phyloP scores from a whole-genome alignment of 139 green algal genomes.

The Eudorina sp. region DNA sequence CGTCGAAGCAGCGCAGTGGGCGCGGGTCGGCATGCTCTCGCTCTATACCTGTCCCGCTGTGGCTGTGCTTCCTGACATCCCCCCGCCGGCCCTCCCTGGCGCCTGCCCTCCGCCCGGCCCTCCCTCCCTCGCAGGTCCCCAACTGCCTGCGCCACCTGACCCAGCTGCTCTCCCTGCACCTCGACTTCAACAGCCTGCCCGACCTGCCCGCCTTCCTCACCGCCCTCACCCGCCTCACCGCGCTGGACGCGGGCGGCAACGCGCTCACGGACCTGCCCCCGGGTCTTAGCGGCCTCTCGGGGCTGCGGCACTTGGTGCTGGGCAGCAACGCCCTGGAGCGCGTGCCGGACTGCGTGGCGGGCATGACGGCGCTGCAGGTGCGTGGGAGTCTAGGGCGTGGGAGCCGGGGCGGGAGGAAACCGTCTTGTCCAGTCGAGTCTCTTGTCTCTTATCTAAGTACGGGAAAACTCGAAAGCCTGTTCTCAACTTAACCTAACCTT shows the following conservation, averaged over 20 bases:
- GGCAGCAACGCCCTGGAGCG: slow-evolving; percentile 62
- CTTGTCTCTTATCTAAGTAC: too few species aligned
- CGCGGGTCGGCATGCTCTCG: too few species aligned
- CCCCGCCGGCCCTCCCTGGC: too few species aligned
- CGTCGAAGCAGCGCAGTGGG: too few species aligned
- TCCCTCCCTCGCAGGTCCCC: background rate
- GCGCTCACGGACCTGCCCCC: slow-evolving; percentile 64
- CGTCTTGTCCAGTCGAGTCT: too few species aligned
- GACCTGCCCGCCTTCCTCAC: slow-evolving; percentile 11
- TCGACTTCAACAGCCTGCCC: slow-evolving; percentile 70
- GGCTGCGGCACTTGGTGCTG: slow-evolving; percentile 50
- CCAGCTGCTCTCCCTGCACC: slow-evolving; percentile 56
- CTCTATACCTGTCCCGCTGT: too few species aligned
- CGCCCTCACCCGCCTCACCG: slow-evolving; percentile 41
- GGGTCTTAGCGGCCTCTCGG: slow-evolving; percentile 35
- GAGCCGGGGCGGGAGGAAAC: too few species aligned
- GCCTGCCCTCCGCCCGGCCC: background rate
- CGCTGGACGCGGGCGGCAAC: slow-evolving; percentile 70
- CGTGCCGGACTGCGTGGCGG: slow-evolving; percentile 47
- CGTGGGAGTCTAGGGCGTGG: too few species aligned
- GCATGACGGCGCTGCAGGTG: slow-evolving; percentile 26
- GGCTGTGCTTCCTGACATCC: too few species aligned
- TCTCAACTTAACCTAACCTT: too few species aligned
- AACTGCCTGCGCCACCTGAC: slow-evolving; percentile 34
- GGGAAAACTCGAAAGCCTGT: too few species aligned